Conservation (phyloP, 2,329 filamentous ascomycete genomes). For the Macrophomina tecta region DNA sequence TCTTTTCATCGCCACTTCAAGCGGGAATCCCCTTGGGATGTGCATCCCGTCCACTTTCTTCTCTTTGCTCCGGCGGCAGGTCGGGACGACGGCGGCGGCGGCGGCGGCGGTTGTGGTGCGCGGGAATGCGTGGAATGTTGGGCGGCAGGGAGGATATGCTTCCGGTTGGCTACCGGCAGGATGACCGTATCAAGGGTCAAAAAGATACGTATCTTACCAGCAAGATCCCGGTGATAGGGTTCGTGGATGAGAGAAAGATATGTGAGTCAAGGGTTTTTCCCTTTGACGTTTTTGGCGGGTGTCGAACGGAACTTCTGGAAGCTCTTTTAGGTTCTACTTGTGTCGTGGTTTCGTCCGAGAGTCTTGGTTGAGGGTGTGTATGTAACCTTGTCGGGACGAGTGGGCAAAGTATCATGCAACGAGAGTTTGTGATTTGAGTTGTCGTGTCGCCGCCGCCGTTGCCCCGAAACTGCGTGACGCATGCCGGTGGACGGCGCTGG, state of each 20-base stretch:
- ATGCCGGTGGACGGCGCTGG: neutral
- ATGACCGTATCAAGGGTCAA: neutral
- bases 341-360: neutral
- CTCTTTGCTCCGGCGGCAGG: neutral
- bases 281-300: neutral
- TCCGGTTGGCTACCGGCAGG: slow-evolving; percentile 16
- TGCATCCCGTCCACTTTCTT: neutral
- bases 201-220: neutral
- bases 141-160: neutral
- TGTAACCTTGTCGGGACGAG: neutral
- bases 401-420: neutral
- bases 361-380: too few relatives aligned
- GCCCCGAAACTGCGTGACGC: slow-evolving; percentile 2
- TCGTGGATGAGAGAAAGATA: neutral
- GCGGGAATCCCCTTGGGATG: neutral
- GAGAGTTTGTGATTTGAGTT: neutral
- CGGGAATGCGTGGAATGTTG: slow-evolving; percentile 5
- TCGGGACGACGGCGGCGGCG: slow-evolving; percentile 1
- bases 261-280: slow-evolving; percentile 1
- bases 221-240: slow-evolving; percentile 2
- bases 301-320: slow-evolving; percentile 13
- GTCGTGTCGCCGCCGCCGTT: neutral
- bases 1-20: neutral
- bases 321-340: neutral
- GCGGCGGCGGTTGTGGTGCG: neutral